Evolutionary conservation across 768 basidiomycete species (phyloP), one percentile per base, ranked within the genome.

Genomic region (Tulasnella sp.): DNA sequence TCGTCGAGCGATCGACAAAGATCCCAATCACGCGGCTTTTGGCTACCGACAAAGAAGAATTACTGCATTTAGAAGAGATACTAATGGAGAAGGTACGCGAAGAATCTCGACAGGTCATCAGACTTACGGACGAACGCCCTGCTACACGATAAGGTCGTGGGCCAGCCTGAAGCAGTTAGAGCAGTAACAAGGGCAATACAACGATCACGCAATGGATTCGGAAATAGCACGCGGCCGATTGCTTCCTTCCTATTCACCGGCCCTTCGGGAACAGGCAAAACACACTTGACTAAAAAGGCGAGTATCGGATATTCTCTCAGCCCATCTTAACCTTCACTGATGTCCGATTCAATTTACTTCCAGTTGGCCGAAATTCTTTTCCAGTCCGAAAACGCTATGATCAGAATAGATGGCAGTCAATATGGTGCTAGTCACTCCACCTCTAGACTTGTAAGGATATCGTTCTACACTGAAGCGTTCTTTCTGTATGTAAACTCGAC

Each of bases 101-200:
- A n/a, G n/a, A n/a, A n/a, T n/a, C n/a, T n/a, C n/a, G n/a, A n/a
- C n/a, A n/a, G n/a, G n/a, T n/a, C n/a, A n/a, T n/a, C 9, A 9
- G 41, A 41, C 41, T 41, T 3, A 9, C 9, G 41, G 9, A 41
- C 41, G 3, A 41, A 3, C 41, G 9, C 9, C 41, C 41, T 41
- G 41, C 41, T 41, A 9, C 3, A 41, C 41, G 41, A 41, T 41
- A 3, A 81, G 31, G 69, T 82, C 28, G 92, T 98, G 69, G 96
- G 97, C 0, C 97, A 99, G 85, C 90, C 91, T 0, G 93, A 96
- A 82, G 96, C 96, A 4, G 93, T 98, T 82, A 94, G 92, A 83
- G 93, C 97, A 6, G 96, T 98, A 44, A 93, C 96, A 16, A 96
- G 97, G 84, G 97, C 97, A 2, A 94, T 98, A 83, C 91, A 97